Base-by-base conservation (phyloP, 169 alveolate genomes). In the Plasmodium gonderi region DNA sequence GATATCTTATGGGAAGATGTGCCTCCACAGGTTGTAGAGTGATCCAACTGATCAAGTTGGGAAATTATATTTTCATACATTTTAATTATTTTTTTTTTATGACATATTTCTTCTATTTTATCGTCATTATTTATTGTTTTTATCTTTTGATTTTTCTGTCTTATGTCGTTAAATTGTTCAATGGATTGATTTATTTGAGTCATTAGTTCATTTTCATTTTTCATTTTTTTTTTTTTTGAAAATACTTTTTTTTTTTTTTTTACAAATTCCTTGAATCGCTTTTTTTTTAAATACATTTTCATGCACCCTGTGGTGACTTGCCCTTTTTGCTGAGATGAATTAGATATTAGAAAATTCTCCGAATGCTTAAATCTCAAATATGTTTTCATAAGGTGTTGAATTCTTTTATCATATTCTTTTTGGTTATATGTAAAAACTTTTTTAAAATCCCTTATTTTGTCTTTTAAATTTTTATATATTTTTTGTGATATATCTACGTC, bases 71-170 rank as follows among this genome's bases (percentile, higher is more conserved):
- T 36, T 23, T 83, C 92, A 38, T 83, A 83, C 92, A 83, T 83
- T 45, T 83, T 68, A 64, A 83, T 69, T 20, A 83, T 83, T 49
- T 83, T 83, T 29, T 83, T 83, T 60, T 83, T 83, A 23, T 31
- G 20, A 33, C 83, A 83, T 5, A 83, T 83, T 45, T 83, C 92
- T 69, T 83, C 92, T 11, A 83, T 83, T 83, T 72, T 83, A 1
- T 47, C 83, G 33, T 83, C 83, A 72, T 83, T 72, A 29, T 83
- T 72, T 17, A 83, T 40, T 4, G 42, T 23, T 20, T 83, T 83
- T 23, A 47, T 11, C 26, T 83, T 83, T 42, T 69, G 20, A 83
- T 83, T 83, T 83, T 49, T 69, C 26, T 83, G 54, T 45, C 83
- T 83, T 23, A 51, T 33, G 20, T 69, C 42, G 11, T 83, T 72